Conservation (phyloP, 1,284 basidiomycete genomes). For the Cutaneotrichosporon cutaneum region DNA sequence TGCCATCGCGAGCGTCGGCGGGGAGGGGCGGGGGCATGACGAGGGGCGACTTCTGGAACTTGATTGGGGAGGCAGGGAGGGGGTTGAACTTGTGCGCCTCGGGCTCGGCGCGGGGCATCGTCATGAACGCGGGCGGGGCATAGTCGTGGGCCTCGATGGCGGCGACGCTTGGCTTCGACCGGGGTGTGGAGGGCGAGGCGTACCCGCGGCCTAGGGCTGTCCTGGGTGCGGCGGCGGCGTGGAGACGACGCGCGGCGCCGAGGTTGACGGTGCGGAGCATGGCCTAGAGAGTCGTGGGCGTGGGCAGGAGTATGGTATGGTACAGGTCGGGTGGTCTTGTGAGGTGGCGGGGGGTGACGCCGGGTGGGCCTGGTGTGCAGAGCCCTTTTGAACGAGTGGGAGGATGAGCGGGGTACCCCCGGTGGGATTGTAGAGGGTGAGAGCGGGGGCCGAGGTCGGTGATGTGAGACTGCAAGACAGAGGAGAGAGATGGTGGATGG, state of each 20-base stretch:
- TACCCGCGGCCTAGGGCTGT: conserved; percentile 7
- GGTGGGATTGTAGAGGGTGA: background rate
- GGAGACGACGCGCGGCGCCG: conserved; percentile 10
- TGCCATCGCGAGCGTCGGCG: conserved; percentile 23
- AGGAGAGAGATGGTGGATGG: too few species aligned
- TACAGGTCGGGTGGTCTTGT: conserved; percentile 6
- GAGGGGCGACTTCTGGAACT: background rate
- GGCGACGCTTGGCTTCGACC: conserved; percentile 9
- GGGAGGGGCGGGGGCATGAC: conserved; percentile 38
- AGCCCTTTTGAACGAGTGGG: background rate
- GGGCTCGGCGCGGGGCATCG: conserved; percentile 10
- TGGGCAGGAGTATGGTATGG: conserved; percentile 1
- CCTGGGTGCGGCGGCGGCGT: background rate
- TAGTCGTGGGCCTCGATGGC: conserved; percentile 13
- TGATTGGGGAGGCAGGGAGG: background rate
- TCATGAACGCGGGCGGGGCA: conserved; percentile 13
- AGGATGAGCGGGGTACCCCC: background rate
- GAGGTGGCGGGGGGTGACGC: background rate
- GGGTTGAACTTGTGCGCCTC: conserved; percentile 22
- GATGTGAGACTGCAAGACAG: background rate
- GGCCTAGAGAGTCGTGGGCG: conserved; percentile 1
- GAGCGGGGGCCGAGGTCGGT: background rate
- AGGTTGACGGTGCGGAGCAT: conserved; percentile 26
- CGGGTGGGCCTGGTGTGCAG: background rate
- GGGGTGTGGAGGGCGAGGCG: conserved; percentile 15